A percentile compares a stretch with the other conserved stretches of the same genome.
Conservation (phyloP, 257 asterid species). For the Solanum pimpinellifolium region DNA sequence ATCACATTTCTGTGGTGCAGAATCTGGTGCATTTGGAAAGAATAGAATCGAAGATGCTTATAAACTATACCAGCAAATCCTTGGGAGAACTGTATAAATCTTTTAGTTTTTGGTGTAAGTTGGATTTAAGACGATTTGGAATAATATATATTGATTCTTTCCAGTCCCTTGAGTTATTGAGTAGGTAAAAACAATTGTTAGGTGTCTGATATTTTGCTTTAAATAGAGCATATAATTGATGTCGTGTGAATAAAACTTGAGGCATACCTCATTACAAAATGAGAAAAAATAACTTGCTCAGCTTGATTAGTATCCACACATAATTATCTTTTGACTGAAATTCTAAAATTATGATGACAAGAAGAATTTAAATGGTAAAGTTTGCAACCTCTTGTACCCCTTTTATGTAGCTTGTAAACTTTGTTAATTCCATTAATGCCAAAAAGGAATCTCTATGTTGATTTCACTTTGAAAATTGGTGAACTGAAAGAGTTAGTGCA, state of each 20-base stretch:
- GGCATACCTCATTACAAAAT: background rate
- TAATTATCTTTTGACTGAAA: background rate
- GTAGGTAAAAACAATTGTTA: background rate
- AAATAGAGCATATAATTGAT: background rate
- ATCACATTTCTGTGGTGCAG: background rate
- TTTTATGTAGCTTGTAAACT: background rate
- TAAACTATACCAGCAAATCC: background rate
- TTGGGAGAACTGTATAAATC: background rate
- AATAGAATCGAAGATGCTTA: background rate
- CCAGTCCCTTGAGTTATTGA: background rate
- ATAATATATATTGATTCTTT: background rate
- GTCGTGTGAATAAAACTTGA: background rate
- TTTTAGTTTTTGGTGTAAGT: background rate
- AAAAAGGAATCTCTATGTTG: background rate
- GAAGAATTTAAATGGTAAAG: background rate
- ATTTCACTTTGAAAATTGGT: background rate
- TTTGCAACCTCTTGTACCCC: background rate
- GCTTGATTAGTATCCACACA: background rate
- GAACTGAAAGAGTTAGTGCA: background rate
- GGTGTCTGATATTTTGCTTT: background rate
- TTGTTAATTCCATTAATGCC: background rate
- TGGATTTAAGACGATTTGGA: background rate
- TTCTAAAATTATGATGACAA: background rate
- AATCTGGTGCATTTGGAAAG: background rate
- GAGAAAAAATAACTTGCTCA: background rate